These are phyloP conservation scores for Podila verticillata DNA, from an alignment of 192 early-diverging fungal genomes.

Conservation along the genomic window DNA sequence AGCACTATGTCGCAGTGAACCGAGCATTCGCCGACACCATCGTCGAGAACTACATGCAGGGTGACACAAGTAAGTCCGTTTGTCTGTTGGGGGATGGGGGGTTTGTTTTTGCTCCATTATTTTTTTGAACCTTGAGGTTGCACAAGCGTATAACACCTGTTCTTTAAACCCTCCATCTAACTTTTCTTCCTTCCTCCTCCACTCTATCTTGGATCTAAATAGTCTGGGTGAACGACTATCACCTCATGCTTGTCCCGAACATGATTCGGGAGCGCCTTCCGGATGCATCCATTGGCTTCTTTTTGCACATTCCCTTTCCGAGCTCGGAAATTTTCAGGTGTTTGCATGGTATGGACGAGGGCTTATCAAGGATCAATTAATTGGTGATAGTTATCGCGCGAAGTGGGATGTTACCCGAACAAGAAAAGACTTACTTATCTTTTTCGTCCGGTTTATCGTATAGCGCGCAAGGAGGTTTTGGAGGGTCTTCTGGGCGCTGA, in stretches of 20 bases:
- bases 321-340: conserved; percentile 95
- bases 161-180: not conserved
- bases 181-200: not conserved
- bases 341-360: conserved; percentile 68
- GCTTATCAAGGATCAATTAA: conserved; percentile 5
- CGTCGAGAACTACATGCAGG: conserved; percentile 75
- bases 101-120: not conserved
- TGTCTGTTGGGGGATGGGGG: not conserved
- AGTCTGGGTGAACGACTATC: conserved; percentile 99
- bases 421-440: no score
- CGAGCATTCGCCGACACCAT: conserved; percentile 87
- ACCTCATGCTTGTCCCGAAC: conserved; percentile 91
- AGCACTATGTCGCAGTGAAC: conserved; percentile 86
- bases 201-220: conserved; percentile 3
- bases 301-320: conserved; percentile 97
- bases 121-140: not conserved
- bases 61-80: conserved; percentile 80
- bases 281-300: conserved; percentile 92
- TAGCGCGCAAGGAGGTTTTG: conserved; percentile 84
- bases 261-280: conserved; percentile 89
- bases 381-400: not conserved
- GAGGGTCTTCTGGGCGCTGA: conserved; percentile 91
- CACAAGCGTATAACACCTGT: not conserved
- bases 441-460: not conserved
- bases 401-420: no score